Base-by-base conservation (phyloP, 2,329 filamentous ascomycete species). In the Monilinia polystroma region DNA sequence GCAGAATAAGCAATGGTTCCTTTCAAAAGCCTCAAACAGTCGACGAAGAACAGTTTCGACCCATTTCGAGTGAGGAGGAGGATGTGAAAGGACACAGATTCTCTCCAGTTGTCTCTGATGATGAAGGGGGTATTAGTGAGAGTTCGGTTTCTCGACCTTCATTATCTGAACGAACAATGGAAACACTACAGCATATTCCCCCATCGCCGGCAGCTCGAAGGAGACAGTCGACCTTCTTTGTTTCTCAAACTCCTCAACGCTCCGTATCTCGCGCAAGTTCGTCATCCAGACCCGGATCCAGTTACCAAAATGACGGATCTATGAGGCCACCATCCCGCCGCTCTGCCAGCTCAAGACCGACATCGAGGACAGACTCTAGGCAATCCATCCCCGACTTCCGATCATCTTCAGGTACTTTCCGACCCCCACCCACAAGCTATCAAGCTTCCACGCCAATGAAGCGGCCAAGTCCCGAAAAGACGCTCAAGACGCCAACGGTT, bases 161-260 rank as follows among this genome's bases (percentile, higher is more conserved):
- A 0, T 81, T 97, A 4, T 87, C 90, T 0, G 93, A 97, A 73
- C 84, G 94, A 67, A 96, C 93, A 0, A 88, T 96, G 53, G 92
- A 96, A 76, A 96, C 92, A 0, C 80, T 97, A 7, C 85, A 92
- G 3, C 85, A 87, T 57, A 81, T 97, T 41, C 91, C 93, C 0
- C 87, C 91, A 0, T 95, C 93, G 0, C 93, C 93, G 5, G 86
- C 85, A 0, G 77, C 90, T 56, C 85, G 83, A 63, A 86, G 86
- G 67, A 86, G 87, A 64, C 81, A 84, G 11, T 92, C 91, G 0
- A 87, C 85, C 66, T 93, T 96, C 76, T 95, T 91, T 75, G 87
- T 87, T 59, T 78, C 81, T 2, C 82, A 87, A n/a, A 84, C 84
- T 67, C 81, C 84, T 8, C 84, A 85, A 78, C 81, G 83, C 23